These are phyloP conservation scores for Mollisiaceae sp. DNA, from an alignment of 2,329 filamentous ascomycete species.

Conservation along the genomic window DNA sequence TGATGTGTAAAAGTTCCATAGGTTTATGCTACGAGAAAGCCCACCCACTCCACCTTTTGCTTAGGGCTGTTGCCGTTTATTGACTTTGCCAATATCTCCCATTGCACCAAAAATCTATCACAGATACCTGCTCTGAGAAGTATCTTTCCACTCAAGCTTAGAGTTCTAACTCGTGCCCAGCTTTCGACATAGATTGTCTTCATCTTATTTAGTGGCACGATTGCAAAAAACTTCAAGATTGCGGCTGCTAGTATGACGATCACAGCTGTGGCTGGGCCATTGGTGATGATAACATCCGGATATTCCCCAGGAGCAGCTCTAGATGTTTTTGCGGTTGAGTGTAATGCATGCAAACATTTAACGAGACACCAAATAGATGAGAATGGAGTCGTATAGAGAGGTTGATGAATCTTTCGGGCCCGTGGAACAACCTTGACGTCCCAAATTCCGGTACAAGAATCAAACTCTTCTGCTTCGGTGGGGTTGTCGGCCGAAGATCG, in stretches of 20 bases:
- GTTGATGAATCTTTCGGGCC: constrained; percentile 82
- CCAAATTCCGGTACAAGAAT: constrained; percentile 37
- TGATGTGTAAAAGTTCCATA: too few species aligned
- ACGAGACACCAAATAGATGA: constrained; percentile 70
- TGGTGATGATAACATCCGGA: constrained; percentile 81
- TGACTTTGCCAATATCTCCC: constrained; percentile 53
- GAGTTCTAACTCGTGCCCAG: constrained; percentile 81
- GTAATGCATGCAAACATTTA: constrained; percentile 63
- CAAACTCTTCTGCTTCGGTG: constrained; percentile 24
- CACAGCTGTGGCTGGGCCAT: constrained; percentile 88
- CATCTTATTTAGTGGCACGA: constrained; percentile 64
- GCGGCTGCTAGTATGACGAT: constrained; percentile 68
- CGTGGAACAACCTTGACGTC: constrained; percentile 70
- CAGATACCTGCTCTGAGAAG: constrained; percentile 68
- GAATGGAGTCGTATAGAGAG: constrained; percentile 73
- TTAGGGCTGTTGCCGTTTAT: constrained; percentile 34
- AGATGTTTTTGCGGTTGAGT: constrained; percentile 37
- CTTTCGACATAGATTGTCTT: constrained; percentile 88
- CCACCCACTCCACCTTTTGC: constrained; percentile 39
- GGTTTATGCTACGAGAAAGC: constrained; percentile 40
- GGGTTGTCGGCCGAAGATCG: neutral
- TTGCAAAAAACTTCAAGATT: constrained; percentile 53
- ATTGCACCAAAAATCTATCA: constrained; percentile 84
- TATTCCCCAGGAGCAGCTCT: constrained; percentile 48
- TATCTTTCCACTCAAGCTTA: constrained; percentile 85